A percentile compares a stretch with the other conserved stretches of the same genome.
Conservation (phyloP, 2,329 filamentous ascomycete species). For the Gaeumannomyces sp. region DNA sequence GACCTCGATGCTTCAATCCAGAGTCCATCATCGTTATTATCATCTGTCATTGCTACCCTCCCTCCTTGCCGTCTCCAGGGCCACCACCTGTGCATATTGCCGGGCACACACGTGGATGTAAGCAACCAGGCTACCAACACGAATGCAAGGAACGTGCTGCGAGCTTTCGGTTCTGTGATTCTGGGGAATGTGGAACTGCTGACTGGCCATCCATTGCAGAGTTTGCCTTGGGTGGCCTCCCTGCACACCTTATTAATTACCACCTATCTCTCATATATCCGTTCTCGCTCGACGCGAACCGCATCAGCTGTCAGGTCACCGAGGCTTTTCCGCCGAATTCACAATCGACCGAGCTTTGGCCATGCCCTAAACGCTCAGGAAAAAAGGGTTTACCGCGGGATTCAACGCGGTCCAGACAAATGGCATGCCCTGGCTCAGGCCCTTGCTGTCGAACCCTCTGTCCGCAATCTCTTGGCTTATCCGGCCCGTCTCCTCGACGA, state of each 20-base stretch:
- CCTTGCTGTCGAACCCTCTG: conserved; percentile 34
- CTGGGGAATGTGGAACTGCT: neutral
- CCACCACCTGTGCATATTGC: neutral
- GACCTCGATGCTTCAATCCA: neutral
- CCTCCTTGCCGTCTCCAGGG: neutral
- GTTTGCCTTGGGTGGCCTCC: neutral
- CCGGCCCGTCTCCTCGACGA: conserved; percentile 29
- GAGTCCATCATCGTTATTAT: neutral
- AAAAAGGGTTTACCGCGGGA: conserved; percentile 17
- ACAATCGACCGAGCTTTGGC: neutral
- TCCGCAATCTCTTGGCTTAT: conserved; percentile 31
- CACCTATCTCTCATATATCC: neutral
- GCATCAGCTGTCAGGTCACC: too few relatives aligned
- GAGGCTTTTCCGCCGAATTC: too few relatives aligned
- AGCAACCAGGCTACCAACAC: neutral
- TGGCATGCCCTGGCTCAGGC: conserved; percentile 40
- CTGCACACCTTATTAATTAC: neutral
- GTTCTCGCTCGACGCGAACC: too few relatives aligned
- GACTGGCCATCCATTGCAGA: neutral
- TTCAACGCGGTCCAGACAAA: conserved; percentile 31
- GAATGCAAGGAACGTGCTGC: neutral
- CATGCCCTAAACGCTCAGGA: conserved; percentile 11
- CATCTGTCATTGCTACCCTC: neutral
- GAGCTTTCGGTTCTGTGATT: neutral
- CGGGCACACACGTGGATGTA: neutral